Evolutionary conservation across 2,329 filamentous ascomycete species (phyloP).

Genomic region (Byssothecium circinans): DNA sequence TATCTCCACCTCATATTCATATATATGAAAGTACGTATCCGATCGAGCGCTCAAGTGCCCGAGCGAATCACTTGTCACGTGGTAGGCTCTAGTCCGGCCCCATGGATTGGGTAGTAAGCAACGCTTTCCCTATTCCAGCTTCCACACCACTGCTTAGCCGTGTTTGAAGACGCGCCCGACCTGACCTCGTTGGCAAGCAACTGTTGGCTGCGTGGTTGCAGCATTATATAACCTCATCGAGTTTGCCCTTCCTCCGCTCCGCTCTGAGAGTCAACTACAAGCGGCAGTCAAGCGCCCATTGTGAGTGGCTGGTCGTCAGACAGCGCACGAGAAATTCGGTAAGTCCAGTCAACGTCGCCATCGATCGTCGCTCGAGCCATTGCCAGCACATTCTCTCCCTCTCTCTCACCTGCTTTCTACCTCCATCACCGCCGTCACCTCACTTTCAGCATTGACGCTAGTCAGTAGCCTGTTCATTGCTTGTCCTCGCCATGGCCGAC

Average conservation of each 20-base stretch:
- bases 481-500: slow-evolving; percentile 44
- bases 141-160: background rate
- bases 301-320: slow-evolving; percentile 11
- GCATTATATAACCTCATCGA: background rate
- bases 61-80: no score
- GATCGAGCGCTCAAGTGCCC: no score
- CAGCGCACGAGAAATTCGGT: slow-evolving; percentile 15
- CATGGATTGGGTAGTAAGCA: no score
- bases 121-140: slow-evolving; percentile 8
- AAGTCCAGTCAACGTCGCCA: slow-evolving; percentile 8
- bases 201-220: background rate
- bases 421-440: slow-evolving; percentile 8
- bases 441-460: slow-evolving; percentile 13
- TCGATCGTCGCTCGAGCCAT: slow-evolving; percentile 11
- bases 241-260: background rate
- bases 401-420: background rate
- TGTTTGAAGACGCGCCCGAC: slow-evolving; percentile 9
- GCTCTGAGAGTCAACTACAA: background rate
- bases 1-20: no score
- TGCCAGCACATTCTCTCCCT: background rate
- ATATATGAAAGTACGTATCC: no score
- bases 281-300: background rate
- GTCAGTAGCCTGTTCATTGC: slow-evolving; percentile 24
- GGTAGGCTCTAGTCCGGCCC: no score
- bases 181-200: background rate